These are phyloP conservation scores for Tetrahymena borealis DNA, from an alignment of 73 alveolate species.

Conservation along the genomic window DNA sequence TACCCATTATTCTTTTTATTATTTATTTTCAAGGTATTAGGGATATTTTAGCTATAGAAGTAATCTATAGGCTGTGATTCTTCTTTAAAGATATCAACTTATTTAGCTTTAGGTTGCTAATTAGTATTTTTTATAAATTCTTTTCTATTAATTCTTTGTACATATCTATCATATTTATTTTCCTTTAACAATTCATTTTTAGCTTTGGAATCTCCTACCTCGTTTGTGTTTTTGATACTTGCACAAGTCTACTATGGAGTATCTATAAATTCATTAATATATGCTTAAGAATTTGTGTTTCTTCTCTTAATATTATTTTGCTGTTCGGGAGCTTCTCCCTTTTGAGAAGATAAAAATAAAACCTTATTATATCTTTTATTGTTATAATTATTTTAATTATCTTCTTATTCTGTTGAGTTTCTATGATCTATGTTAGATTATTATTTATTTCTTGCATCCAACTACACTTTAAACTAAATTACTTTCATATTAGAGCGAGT, in stretches of 20 bases:
- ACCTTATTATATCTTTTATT: not conserved
- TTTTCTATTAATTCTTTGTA: too few species aligned
- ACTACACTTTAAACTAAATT: too few species aligned
- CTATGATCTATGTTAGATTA: not conserved
- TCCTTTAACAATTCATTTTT: not conserved
- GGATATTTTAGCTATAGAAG: too few species aligned
- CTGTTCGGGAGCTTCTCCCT: not conserved
- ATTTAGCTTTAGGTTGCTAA: too few species aligned
- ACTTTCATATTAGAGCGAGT: too few species aligned
- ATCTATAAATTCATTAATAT: not conserved
- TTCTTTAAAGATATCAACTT: too few species aligned
- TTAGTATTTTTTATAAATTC: too few species aligned
- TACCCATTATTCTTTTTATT: not conserved
- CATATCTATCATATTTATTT: too few species aligned
- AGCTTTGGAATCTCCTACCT: not conserved
- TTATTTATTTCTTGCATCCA: too few species aligned
- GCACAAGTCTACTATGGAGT: not conserved
- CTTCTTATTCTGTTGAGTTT: too few species aligned
- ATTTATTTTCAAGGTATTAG: too few species aligned
- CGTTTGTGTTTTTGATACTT: not conserved
- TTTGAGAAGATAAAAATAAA: not conserved
- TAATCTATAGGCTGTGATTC: too few species aligned
- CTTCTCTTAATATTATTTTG: not conserved
- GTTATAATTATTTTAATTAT: not conserved
- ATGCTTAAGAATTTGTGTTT: not conserved